A percentile compares a stretch with the other conserved stretches of the same genome.
Evolutionary conservation across 2,329 filamentous ascomycete species (phyloP).

Genomic region (Chaetomiaceae sp.): DNA sequence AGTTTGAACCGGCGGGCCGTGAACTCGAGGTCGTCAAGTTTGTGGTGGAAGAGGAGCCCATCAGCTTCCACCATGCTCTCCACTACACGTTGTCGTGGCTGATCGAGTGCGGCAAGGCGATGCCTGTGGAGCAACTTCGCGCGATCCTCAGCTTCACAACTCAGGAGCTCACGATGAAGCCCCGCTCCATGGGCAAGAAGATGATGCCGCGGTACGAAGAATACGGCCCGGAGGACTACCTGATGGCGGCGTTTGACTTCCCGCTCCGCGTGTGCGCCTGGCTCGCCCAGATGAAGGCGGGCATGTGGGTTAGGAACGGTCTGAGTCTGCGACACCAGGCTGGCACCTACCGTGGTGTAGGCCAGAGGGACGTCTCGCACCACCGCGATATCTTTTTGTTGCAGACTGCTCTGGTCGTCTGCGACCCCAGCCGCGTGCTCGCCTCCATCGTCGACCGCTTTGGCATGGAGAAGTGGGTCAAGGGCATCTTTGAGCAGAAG

Average conservation of each 20-base stretch:
- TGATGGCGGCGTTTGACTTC: slow-evolving; percentile 87
- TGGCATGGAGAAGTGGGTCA: slow-evolving; percentile 81
- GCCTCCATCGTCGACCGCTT: slow-evolving; percentile 90
- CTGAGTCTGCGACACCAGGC: slow-evolving; percentile 95
- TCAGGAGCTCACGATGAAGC: slow-evolving; percentile 62
- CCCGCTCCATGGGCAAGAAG: slow-evolving; percentile 56
- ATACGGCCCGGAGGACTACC: slow-evolving; percentile 66
- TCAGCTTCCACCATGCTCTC: slow-evolving; percentile 95
- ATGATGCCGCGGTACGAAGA: slow-evolving; percentile 46
- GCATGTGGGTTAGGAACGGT: slow-evolving; percentile 98
- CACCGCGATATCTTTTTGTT: slow-evolving; percentile 92
- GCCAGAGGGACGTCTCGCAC: slow-evolving; percentile 85
- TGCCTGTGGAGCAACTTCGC: slow-evolving; percentile 62
- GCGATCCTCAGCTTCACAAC: slow-evolving; percentile 67
- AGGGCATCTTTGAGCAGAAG: slow-evolving; percentile 70
- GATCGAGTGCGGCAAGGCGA: slow-evolving; percentile 77
- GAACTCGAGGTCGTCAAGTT: slow-evolving; percentile 75
- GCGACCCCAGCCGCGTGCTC: slow-evolving; percentile 75
- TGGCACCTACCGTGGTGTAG: slow-evolving; percentile 84
- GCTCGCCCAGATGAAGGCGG: slow-evolving; percentile 96
- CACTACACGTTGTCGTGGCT: slow-evolving; percentile 97
- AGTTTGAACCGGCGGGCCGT: slow-evolving; percentile 61
- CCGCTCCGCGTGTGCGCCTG: slow-evolving; percentile 90
- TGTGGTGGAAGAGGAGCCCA: slow-evolving; percentile 78
- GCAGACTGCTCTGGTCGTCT: slow-evolving; percentile 84